Conservation (phyloP, 768 basidiomycete species). For the Botryobasidium botryosum region DNA sequence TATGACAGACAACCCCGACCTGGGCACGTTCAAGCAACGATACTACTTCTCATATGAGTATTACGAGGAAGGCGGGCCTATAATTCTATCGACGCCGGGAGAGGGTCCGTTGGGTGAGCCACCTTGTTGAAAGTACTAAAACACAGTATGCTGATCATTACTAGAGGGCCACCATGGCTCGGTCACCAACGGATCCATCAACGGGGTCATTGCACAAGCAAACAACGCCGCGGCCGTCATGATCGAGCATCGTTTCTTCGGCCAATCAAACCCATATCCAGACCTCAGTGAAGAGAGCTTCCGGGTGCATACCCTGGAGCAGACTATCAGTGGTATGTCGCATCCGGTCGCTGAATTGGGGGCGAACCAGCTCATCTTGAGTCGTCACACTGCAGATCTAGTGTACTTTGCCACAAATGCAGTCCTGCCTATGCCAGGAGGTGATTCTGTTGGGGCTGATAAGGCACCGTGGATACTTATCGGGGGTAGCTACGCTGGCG, state of each 20-base stretch:
- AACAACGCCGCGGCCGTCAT: constrained; percentile 6
- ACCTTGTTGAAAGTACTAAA: too few species aligned
- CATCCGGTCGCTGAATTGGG: too few species aligned
- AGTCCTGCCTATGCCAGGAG: constrained; percentile 5
- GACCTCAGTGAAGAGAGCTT: too few species aligned
- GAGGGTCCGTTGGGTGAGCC: too few species aligned
- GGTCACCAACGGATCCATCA: constrained; percentile 4
- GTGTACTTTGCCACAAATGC: constrained; percentile 5
- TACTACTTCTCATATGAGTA: constrained; percentile 7
- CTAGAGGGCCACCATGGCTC: constrained; percentile 4
- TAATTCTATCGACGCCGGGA: constrained; percentile 3
- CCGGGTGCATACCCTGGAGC: constrained; percentile 2
- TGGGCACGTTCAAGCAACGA: too few species aligned
- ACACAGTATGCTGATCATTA: background rate
- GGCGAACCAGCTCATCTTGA: too few species aligned
- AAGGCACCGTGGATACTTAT: too few species aligned
- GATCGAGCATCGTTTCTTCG: constrained; percentile 6
- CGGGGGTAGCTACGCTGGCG: too few species aligned
- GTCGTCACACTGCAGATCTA: too few species aligned
- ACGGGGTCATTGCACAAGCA: constrained; percentile 2
- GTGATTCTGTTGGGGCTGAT: too few species aligned
- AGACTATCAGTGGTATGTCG: too few species aligned
- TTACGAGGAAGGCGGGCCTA: constrained; percentile 6
- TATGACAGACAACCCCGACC: too few species aligned
- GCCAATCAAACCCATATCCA: constrained; percentile 3